phyloP scores from a whole-genome alignment of 228 moss, liverwort and hornwort species.

The Sphagnum magellanicum region DNA sequence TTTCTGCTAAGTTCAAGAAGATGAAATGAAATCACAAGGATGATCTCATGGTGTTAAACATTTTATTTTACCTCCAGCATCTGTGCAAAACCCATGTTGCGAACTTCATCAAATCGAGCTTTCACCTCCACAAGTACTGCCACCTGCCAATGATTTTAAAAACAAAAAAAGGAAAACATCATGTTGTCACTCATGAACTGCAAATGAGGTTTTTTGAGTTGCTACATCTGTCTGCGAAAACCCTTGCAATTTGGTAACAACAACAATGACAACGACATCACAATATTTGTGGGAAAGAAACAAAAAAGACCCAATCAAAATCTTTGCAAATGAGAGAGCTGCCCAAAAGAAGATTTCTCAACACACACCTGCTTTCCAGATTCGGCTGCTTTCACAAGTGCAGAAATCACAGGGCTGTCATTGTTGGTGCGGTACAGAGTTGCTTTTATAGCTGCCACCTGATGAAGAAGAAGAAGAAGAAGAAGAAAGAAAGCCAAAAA shows the following conservation, averaged over 20 bases:
- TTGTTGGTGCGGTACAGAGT: conserved; percentile 55
- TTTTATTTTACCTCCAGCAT: conserved; percentile 36
- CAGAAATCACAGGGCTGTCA: conserved; percentile 49
- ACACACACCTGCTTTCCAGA: conserved; percentile 45
- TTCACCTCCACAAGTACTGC: conserved; percentile 50
- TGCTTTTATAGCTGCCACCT: conserved; percentile 56
- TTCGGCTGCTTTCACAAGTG: conserved; percentile 56
- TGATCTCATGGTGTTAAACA: too few species aligned
- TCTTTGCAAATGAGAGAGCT: not conserved
- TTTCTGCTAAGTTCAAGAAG: too few species aligned
- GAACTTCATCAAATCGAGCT: conserved; percentile 55
- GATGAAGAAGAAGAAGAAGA: not conserved
- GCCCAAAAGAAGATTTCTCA: not conserved
- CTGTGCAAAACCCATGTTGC: conserved; percentile 51
- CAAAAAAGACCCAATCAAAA: too few species aligned
- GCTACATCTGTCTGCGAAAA: too few species aligned
- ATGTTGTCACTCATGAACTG: too few species aligned
- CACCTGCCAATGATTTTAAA: conserved; percentile 15
- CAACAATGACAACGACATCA: too few species aligned
- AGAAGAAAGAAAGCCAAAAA: too few species aligned
- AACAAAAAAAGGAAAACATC: too few species aligned
- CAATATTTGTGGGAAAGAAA: too few species aligned
- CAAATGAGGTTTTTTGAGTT: too few species aligned
- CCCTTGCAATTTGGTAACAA: too few species aligned
- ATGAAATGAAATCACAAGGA: too few species aligned